Conservation (phyloP, 148 eudicot genomes). For the Rhododendron mucronatum region DNA sequence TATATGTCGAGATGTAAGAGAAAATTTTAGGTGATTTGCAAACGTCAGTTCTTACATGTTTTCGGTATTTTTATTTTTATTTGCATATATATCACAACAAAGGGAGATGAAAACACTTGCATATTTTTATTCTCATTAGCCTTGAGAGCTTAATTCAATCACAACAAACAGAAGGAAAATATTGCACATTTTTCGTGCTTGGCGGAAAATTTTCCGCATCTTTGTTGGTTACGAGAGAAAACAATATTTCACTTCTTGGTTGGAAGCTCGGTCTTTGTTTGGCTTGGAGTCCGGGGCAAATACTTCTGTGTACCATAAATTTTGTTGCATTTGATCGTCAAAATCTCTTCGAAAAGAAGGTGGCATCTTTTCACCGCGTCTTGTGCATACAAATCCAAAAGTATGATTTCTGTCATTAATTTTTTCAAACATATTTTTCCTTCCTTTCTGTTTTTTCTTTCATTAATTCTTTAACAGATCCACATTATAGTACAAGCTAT, state of each 20-base stretch:
- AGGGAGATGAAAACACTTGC: neutral
- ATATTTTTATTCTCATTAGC: neutral
- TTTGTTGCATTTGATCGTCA: neutral
- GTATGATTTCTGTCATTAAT: neutral
- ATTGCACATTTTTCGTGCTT: neutral
- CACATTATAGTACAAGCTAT: neutral
- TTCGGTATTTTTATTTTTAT: no score
- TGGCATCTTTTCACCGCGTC: constrained; percentile 7
- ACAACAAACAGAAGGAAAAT: neutral
- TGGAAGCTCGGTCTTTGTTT: neutral
- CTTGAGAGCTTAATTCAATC: neutral
- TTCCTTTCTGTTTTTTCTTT: neutral
- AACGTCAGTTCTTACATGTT: no score
- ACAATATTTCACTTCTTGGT: neutral
- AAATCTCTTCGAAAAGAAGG: neutral
- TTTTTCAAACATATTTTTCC: neutral
- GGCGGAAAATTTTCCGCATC: neutral
- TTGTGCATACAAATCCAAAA: neutral
- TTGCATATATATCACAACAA: neutral
- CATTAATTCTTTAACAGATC: neutral
- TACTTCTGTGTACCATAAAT: neutral
- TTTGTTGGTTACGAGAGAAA: neutral
- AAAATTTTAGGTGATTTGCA: no score
- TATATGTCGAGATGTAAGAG: no score
- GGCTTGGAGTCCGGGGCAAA: neutral